These are phyloP conservation scores for Rhododendron kiyosumense DNA, from an alignment of 148 eudicot genomes.

Conservation along the genomic window DNA sequence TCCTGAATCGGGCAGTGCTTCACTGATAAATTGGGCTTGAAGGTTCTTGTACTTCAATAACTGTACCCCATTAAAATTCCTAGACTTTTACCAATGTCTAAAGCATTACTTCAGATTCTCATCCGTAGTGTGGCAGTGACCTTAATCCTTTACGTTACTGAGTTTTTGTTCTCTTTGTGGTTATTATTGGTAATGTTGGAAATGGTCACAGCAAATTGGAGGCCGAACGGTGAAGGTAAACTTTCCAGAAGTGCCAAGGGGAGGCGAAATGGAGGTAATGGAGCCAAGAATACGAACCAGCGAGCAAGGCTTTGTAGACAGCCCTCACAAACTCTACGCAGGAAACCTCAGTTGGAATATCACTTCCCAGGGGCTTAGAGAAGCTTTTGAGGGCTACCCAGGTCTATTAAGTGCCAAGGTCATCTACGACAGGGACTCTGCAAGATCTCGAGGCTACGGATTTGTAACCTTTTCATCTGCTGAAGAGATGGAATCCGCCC, in stretches of 20 bases:
- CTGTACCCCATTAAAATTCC: neutral
- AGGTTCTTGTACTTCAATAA: neutral
- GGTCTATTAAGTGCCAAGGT: slow-evolving; percentile 79
- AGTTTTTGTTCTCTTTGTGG: neutral
- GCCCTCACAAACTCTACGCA: slow-evolving; percentile 80
- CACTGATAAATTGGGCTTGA: neutral
- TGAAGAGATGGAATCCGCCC: slow-evolving; percentile 62
- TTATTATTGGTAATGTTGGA: neutral
- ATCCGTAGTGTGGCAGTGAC: neutral
- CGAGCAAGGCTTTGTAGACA: slow-evolving; percentile 58
- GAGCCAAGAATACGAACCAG: slow-evolving; percentile 46
- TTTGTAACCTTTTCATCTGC: slow-evolving; percentile 69
- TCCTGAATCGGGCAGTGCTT: neutral
- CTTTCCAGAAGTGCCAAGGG: slow-evolving; percentile 93
- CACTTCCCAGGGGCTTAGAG: slow-evolving; percentile 61
- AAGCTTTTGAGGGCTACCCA: slow-evolving; percentile 56
- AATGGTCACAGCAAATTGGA: slow-evolving; percentile 61
- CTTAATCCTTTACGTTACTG: neutral
- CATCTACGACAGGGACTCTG: slow-evolving; percentile 61
- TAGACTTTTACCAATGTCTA: neutral
- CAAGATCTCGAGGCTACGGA: slow-evolving; percentile 87
- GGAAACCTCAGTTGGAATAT: slow-evolving; percentile 80
- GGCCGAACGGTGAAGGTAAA: slow-evolving; percentile 84
- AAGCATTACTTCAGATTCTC: neutral
- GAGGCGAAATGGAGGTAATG: slow-evolving; percentile 78